Evolutionary conservation across 2,329 filamentous ascomycete species (phyloP).

Genomic region (Ceratocystis ficicola): DNA sequence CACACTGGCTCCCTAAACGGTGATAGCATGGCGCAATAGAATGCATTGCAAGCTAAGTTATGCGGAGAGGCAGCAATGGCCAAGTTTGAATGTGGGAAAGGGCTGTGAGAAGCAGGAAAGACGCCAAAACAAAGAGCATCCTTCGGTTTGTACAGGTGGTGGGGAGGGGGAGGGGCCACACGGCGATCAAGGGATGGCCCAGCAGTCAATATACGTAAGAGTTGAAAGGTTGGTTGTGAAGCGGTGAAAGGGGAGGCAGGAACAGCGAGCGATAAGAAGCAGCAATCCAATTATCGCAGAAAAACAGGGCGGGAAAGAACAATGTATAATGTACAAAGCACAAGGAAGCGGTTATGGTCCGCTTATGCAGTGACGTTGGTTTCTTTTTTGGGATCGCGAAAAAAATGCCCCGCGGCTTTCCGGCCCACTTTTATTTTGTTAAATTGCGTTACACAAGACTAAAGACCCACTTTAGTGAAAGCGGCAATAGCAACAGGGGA

Average conservation of each 20-base stretch:
- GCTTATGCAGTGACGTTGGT: too few relatives aligned
- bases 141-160: background rate
- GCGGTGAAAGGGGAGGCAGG: too few relatives aligned
- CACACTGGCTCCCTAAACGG: slow-evolving; percentile 2
- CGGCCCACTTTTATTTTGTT: too few relatives aligned
- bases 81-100: background rate
- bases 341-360: too few relatives aligned
- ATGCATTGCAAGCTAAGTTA: background rate
- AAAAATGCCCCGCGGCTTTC: too few relatives aligned
- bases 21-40: slow-evolving; percentile 14
- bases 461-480: background rate
- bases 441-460: background rate
- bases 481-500: background rate
- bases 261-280: too few relatives aligned
- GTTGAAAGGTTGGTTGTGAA: background rate
- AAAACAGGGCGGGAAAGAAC: too few relatives aligned
- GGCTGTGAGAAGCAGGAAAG: background rate
- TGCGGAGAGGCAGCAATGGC: background rate
- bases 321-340: too few relatives aligned
- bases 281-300: too few relatives aligned
- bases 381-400: too few relatives aligned
- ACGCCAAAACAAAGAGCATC: background rate
- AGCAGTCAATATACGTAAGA: background rate
- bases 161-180: background rate
- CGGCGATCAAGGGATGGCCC: background rate